Conservation (phyloP, 2,329 filamentous ascomycete species). For the Canariomyces notabilis region DNA sequence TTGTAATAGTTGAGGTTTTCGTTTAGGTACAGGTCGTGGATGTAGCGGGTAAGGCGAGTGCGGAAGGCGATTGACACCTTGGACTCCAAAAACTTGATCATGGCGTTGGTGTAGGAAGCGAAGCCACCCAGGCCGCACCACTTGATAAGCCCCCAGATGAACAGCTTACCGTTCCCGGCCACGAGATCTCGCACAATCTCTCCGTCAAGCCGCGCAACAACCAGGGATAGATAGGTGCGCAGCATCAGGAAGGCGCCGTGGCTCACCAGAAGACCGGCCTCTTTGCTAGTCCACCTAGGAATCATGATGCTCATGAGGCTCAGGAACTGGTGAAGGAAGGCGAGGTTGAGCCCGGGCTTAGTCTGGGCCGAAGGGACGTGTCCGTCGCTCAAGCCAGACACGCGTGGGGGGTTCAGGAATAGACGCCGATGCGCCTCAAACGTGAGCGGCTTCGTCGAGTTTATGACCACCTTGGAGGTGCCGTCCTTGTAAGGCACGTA, state of each 20-base stretch:
- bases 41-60: conserved; percentile 89
- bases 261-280: conserved; percentile 82
- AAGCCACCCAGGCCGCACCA: conserved; percentile 94
- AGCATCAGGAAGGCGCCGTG: conserved; percentile 87
- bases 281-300: conserved; percentile 90
- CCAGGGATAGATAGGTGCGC: conserved; percentile 86
- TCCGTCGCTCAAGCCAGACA: conserved; percentile 69
- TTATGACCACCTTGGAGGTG: conserved; percentile 86
- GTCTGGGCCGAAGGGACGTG: conserved; percentile 81
- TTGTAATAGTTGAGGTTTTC: conserved; percentile 97
- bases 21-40: conserved; percentile 94
- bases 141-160: conserved; percentile 84
- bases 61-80: conserved; percentile 98
- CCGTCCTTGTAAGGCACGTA: conserved; percentile 88
- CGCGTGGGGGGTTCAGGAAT: conserved; percentile 84
- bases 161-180: conserved; percentile 84
- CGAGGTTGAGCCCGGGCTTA: conserved; percentile 89
- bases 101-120: conserved; percentile 95
- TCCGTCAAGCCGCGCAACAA: conserved; percentile 89
- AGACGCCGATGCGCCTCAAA: conserved; percentile 94
- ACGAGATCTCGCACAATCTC: conserved; percentile 95
- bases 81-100: conserved; percentile 97
- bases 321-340: conserved; percentile 93
- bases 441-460: conserved; percentile 84
- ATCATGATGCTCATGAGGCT: conserved; percentile 98